A percentile compares a stretch with the other conserved stretches of the same genome.
phyloP scores from a whole-genome alignment of 345 rosid species.

The Eucalyptus cladocalyx region DNA sequence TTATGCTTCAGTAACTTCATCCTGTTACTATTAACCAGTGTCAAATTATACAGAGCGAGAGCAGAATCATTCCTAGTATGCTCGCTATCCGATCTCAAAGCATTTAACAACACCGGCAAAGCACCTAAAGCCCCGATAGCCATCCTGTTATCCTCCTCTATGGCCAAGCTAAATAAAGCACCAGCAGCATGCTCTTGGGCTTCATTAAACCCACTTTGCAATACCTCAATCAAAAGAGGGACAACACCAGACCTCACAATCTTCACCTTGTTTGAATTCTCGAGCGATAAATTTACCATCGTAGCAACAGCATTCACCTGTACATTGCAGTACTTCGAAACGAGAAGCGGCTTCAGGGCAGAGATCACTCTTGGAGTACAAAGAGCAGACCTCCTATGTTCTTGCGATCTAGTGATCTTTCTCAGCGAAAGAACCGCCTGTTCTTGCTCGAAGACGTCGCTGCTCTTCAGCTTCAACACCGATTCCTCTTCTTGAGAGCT shows the following conservation, averaged over 20 bases:
- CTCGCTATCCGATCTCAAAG: constrained; percentile 51
- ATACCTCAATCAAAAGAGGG: constrained; percentile 46
- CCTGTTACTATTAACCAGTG: constrained; percentile 49
- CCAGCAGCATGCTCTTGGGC: constrained; percentile 78
- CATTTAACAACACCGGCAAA: constrained; percentile 57
- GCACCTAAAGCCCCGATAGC: constrained; percentile 85
- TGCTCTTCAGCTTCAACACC: constrained; percentile 26
- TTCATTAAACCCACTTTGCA: constrained; percentile 58
- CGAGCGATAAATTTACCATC: constrained; percentile 61
- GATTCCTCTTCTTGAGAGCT: constrained; percentile 49
- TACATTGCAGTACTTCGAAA: constrained; percentile 46
- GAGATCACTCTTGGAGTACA: constrained; percentile 46
- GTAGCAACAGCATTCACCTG: constrained; percentile 72
- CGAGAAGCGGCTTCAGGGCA: constrained; percentile 30
- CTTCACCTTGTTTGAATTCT: constrained; percentile 48
- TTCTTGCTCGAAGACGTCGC: constrained; percentile 47
- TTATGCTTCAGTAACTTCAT: constrained; percentile 53
- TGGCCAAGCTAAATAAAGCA: constrained; percentile 66
- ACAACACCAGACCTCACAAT: constrained; percentile 70
- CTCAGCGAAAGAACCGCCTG: constrained; percentile 45
- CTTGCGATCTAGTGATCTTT: constrained; percentile 46
- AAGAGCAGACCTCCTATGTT: constrained; percentile 30
- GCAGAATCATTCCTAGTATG: constrained; percentile 59
- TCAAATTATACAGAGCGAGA: constrained; percentile 64
- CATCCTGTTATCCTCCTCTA: constrained; percentile 73